Evolutionary conservation across 148 eudicot genomes (phyloP).

Genomic region (Talinum fruticosum): DNA sequence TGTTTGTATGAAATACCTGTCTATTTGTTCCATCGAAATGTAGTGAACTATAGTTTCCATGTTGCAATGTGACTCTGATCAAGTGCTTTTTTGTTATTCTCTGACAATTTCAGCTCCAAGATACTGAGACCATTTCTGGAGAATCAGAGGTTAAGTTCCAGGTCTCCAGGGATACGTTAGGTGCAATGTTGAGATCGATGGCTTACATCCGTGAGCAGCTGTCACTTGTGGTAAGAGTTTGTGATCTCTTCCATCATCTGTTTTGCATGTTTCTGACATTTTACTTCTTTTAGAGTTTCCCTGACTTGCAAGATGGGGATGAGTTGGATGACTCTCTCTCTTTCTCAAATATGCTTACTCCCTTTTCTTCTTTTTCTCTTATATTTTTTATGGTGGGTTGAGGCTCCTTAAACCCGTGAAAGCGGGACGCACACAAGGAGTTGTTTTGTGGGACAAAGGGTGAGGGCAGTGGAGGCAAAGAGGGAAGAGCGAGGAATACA

Average conservation of each 20-base stretch:
- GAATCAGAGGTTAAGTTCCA: constrained; percentile 91
- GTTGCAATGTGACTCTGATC: neutral
- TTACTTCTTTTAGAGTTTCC: no score
- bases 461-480: no score
- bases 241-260: neutral
- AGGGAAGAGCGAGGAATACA: no score
- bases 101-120: constrained; percentile 67
- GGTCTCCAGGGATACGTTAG: constrained; percentile 84
- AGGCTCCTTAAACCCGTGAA: no score
- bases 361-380: neutral
- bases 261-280: neutral
- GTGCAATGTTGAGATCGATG: constrained; percentile 95
- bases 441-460: no score
- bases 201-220: constrained; percentile 86
- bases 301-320: no score
- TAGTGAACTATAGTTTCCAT: neutral
- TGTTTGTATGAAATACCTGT: neutral
- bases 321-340: no score
- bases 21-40: neutral
- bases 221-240: constrained; percentile 48
- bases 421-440: no score
- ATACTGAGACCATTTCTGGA: constrained; percentile 69
- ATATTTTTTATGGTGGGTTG: neutral
- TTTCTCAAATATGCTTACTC: no score
- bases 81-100: neutral